Percentiles rank a stretch among this genome's conserved stretches.
phyloP scores from a whole-genome alignment of 805 yeast species.

The Nakazawaea molendinolei region DNA sequence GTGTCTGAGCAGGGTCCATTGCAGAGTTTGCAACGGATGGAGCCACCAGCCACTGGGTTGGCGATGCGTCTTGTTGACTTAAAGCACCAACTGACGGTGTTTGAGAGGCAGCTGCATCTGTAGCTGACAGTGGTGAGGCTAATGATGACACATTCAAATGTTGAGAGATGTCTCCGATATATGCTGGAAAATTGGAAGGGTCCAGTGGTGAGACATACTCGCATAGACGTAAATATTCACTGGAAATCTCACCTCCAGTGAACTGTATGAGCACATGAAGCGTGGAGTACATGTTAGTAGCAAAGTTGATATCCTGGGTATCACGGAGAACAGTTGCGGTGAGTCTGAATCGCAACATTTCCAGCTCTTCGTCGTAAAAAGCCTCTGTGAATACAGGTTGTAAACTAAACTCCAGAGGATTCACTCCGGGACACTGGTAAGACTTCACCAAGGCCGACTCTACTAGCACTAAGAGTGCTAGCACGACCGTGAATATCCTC shows the following conservation, averaged over 20 bases:
- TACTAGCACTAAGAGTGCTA: background rate
- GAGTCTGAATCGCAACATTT: conserved; percentile 11
- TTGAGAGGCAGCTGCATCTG: too few relatives aligned
- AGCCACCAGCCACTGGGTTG: too few relatives aligned
- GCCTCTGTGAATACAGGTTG: conserved; percentile 10
- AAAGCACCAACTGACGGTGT: too few relatives aligned
- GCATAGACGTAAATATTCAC: conserved; percentile 38
- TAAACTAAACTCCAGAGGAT: conserved; percentile 4
- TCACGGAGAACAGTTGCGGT: conserved; percentile 15
- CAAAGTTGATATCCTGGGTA: conserved; percentile 36
- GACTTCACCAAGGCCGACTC: conserved; percentile 12
- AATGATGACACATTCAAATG: background rate
- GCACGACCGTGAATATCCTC: background rate
- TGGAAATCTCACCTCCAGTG: conserved; percentile 33
- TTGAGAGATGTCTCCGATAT: too few relatives aligned
- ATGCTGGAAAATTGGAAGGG: conserved; percentile 6
- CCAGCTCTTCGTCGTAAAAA: conserved; percentile 10
- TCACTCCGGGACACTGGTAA: conserved; percentile 6
- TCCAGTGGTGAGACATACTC: conserved; percentile 17
- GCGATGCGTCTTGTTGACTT: too few relatives aligned
- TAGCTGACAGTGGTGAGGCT: background rate
- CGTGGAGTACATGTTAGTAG: conserved; percentile 42
- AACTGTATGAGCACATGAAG: conserved; percentile 38
- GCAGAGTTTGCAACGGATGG: too few relatives aligned
- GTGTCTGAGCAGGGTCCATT: too few relatives aligned